Evolutionary conservation across 345 rosid species (phyloP), one percentile per base, ranked within the genome.

Genomic region (Aethionema arabicum): DNA sequence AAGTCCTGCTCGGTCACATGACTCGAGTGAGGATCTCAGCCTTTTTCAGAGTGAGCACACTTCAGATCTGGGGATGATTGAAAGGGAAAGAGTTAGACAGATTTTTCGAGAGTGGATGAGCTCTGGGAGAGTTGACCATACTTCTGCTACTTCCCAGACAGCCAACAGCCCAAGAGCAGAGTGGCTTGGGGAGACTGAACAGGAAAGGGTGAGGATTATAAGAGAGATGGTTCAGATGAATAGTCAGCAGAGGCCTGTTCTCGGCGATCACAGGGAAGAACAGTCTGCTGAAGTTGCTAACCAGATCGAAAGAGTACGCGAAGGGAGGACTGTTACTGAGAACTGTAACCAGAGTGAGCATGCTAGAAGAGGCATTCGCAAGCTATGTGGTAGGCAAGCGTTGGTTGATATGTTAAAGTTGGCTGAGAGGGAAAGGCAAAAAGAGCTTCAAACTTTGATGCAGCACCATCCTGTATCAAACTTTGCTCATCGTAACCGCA

Each of bases 101-200:
- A 82, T 84, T 68, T 92, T 92, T 60, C 86, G 74, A 65, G 95
- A 78, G 63, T 89, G 98, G 98, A 86, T 69, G 89, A 82, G 73
- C 63, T 70, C 76, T 71, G 81, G 91, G 68, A 71, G 66, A 6
- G 82, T 82, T 65, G 95, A 85, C 39, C 61, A 71, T 7, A 31
- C 74, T 30, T 63, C 95, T 13, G 68, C 70, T 66, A 72, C 74
- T 62, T 78, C 86, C 12, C 74, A 36, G 33, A 49, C 76, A 68
- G 78, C 58, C 42, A 78, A 77, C 62, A 61, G 74, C 64, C 51
- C 93, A 39, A 81, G 85, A 63, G 80, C 78, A 6, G 91, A 83
- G 46, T 83, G 92, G 91, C 87, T 89, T 44, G 96, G 93, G 36
- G 95, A 92, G 77, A 83, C 78, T 12, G 98, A 92, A 69, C 98